These are phyloP conservation scores for Malania oleifera DNA, from an alignment of 164 flowering plant genomes.

Conservation along the genomic window DNA sequence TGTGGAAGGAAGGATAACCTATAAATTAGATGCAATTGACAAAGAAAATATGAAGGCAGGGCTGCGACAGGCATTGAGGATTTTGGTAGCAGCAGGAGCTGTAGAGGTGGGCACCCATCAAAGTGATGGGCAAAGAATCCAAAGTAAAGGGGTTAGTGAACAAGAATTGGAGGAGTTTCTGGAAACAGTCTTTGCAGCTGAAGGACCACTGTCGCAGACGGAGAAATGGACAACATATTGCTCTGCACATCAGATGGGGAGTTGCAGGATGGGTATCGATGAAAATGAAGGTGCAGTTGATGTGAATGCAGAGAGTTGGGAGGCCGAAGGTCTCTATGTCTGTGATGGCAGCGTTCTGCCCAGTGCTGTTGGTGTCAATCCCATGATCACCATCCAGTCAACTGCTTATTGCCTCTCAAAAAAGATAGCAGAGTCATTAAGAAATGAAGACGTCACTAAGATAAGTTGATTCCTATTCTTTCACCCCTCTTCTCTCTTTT, in stretches of 20 bases:
- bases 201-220: constrained; percentile 21
- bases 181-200: constrained; percentile 27
- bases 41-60: constrained; percentile 35
- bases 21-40: constrained; percentile 24
- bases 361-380: constrained; percentile 57
- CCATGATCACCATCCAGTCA: constrained; percentile 48
- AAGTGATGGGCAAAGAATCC: constrained; percentile 45
- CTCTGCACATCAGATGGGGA: constrained; percentile 56
- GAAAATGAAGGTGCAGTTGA: constrained; percentile 48
- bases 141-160: constrained; percentile 29
- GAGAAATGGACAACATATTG: constrained; percentile 22
- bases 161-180: constrained; percentile 39
- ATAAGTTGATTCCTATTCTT: too few relatives aligned
- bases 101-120: constrained; percentile 50
- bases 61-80: constrained; percentile 36
- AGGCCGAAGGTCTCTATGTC: constrained; percentile 50
- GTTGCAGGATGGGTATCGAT: constrained; percentile 48
- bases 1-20: constrained; percentile 38
- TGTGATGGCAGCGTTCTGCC: constrained; percentile 64
- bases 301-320: constrained; percentile 57
- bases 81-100: constrained; percentile 57
- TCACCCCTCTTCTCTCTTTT: too few relatives aligned
- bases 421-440: constrained; percentile 20
- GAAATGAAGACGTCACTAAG: too few relatives aligned
- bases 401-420: constrained; percentile 36